Evolutionary conservation across 768 basidiomycete genomes (phyloP), one percentile per base, ranked within the genome.

Genomic region (Agaricus subrufescens): DNA sequence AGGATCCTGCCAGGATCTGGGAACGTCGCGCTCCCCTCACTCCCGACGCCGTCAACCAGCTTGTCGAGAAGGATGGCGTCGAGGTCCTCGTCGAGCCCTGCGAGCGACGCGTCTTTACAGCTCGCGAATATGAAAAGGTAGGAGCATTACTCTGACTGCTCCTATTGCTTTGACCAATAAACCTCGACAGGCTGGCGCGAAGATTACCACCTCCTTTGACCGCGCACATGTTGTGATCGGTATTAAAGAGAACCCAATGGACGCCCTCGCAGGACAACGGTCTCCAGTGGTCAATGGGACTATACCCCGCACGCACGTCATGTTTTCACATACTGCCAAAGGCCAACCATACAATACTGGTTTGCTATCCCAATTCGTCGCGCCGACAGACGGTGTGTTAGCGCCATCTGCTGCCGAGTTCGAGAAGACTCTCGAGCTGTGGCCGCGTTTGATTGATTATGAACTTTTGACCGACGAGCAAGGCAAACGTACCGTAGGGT

Each of bases 271-370:
- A 46, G 48, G 65, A 84, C 62, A 77, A 75, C 19, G 53, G 50
- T 66, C 71, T 30, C 76, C 80, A 23, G 62, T 77, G 54, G 46
- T 54, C 58, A 40, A 49, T 38, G 12, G 53, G 30, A 50, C 58
- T 34, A 61, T 50, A 14, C 37, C 80, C 10, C 81, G 88, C 31
- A 93, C 87, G 0, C 87, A 94, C 62, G 70, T 95, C 54, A 93
- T 94, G 86, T 96, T 97, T 78, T 93, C 89, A 30, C 94, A 95
- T 66, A 95, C 94, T 0, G 81, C 83, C 53, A 96, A 95, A 68
- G 90, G 89, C 0, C 91, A 96, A 69, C 68, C 75, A 5, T 95
- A 95, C 70, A 97, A 96, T 63, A 90, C 87, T 65, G 81, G 85
- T 0, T 72, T 97, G 0, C 76, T 97, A 2, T 75, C 85, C 0